Base-by-base conservation (phyloP, 139 green algal genomes). In the Asterochloris erici region DNA sequence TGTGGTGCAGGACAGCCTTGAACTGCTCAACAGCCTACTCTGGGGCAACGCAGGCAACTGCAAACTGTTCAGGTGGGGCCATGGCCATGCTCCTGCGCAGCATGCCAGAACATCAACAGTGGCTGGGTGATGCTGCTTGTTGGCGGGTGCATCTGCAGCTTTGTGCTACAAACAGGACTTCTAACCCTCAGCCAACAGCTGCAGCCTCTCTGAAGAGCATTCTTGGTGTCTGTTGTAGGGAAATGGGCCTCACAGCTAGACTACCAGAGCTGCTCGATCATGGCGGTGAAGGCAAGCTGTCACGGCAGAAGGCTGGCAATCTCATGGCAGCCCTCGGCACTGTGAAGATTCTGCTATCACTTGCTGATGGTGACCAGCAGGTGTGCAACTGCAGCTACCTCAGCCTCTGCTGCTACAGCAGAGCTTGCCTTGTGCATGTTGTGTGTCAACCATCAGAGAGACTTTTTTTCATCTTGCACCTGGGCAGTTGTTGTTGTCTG, bases 21-120 rank as follows among this genome's bases (percentile, higher is more conserved):
- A 97, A 87, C 89, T 99, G 73, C 85, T 96, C 28, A 95, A 92
- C 86, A 97, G 95, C 81, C 86, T 98, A 74, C 84, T 99, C 66
- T 75, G 92, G 11, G 85, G 76, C 69, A 97, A 95, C 84, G 38
- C 82, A 19, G 91, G 88, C 71, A 98, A 98, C 82, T 94, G 97
- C 88, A 82, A 90, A 9, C 89, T 96, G 83, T 97, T 97, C 91
- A 84, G 87, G 82, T 90, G 47, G 16, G 66, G n/a, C 69, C 38
- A 54, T 12, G 19, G 29, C 11, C 4, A 11, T 63, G 24, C 23
- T 63, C 0, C 74, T 66, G 13, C 12, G 15, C 14, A n/a, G n/a
- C 38, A 79, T 71, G 19, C 16, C 76, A 69, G 24, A 76, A 24
- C 24, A 24, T 60, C 16, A 19, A 17, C 27, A 26, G 14, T 23